phyloP scores from a whole-genome alignment of 129 eudicot species.

The Flaveria ramosissima region DNA sequence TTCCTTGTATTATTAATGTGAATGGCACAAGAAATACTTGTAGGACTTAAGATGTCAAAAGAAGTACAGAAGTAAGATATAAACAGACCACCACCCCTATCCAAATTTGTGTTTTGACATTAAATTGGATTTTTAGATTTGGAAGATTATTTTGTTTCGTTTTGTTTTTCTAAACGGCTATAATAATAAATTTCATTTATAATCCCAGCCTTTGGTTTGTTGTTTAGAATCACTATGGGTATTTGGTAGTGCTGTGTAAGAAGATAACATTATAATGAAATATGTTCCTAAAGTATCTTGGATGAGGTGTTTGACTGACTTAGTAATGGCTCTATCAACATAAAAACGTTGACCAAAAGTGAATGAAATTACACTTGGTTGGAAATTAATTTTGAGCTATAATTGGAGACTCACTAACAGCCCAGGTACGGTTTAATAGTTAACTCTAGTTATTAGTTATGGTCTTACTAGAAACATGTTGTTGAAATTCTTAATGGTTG shows the following conservation, averaged over 20 bases:
- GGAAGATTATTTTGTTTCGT: not conserved
- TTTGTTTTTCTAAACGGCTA: not conserved
- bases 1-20: not conserved
- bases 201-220: too few species aligned
- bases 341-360: too few species aligned
- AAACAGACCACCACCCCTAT: not conserved
- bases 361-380: too few species aligned
- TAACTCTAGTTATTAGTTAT: conserved; percentile 13
- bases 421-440: conserved; percentile 16
- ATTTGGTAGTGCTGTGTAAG: too few species aligned
- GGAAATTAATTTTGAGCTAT: too few species aligned
- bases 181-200: not conserved
- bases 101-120: not conserved
- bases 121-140: not conserved
- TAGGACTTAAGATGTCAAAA: conserved; percentile 4
- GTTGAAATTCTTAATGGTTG: conserved; percentile 11
- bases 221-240: too few species aligned
- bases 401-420: not conserved
- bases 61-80: not conserved
- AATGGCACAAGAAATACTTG: conserved; percentile 14
- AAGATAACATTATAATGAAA: not conserved
- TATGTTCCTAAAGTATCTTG: not conserved
- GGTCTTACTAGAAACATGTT: conserved; percentile 8
- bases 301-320: not conserved
- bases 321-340: not conserved